Base-by-base conservation (phyloP, 2,329 filamentous ascomycete genomes). In the Verticillium nubilum region DNA sequence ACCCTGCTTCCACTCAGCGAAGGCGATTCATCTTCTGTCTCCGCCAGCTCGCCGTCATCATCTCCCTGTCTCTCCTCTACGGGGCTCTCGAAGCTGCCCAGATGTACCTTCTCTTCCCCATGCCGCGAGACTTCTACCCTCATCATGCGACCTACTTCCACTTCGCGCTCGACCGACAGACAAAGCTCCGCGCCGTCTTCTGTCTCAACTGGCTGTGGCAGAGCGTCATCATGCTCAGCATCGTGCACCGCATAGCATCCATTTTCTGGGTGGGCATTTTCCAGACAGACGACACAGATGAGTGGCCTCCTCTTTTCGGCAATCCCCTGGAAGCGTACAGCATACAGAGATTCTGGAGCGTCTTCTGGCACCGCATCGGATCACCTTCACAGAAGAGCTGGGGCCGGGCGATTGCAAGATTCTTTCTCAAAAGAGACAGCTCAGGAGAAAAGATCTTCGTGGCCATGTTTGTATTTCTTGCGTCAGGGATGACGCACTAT, bases 291-390 rank as follows among this genome's bases (percentile, higher is more conserved):
- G 33, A 58, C 17, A 54, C 55, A 25, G 28, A 42, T 59, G 60
- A 62, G 3, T 63, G 62, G 62, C 58, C 62, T 5, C 55, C 60
- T 17, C 31, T 63, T 13, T 63, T 60, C 50, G 60, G 62, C n/a
- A 60, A 54, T 27, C 4, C 53, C 17, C 10, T 57, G 13, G 35
- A 63, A 4, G 58, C 56, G 12, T 58, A 50, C 56, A 50, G 47
- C 23, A 13, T 63, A 1, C 54, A 56, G 1, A 57, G 60, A 9
- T 62, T 63, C 52, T 63, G 62, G 62, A 58, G 58, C 4, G 42
- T 35, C 10, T 62, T 60, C 54, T 63, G 62, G 62, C 62, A 63
- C 33, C 54, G 60, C 3, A 28, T 61, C 17, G 27, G 54, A 6
- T 37, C 56, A 2, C 54, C 59, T 13, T 58, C 62, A 15, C 37